Base-by-base conservation (phyloP, 768 basidiomycete species). In the Serendipita indica region DNA sequence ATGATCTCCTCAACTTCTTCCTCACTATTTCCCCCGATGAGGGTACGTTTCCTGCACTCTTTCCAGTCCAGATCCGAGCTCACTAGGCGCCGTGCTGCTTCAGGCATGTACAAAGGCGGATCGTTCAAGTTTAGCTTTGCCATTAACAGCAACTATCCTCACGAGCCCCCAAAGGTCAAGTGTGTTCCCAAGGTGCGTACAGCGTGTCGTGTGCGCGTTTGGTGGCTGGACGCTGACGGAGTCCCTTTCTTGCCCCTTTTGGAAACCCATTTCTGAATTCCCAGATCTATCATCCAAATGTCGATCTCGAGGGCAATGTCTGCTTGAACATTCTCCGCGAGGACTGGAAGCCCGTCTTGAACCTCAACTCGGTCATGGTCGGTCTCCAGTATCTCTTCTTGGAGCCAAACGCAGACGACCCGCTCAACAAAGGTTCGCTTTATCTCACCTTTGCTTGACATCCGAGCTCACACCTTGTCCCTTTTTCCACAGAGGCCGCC, bases 301-400 rank as follows among this genome's bases (percentile, higher is more conserved):
- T 99, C 57, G 96, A 99, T 70, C 79, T 96, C 34, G 91, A 97
- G 68, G 96, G 96, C 43, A 98, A 98, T 65, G 94, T 99, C 45
- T 99, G 96, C 75, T 71, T 99, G 65, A 98, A 98, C 72, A 97
- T 98, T 69, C 79, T 98, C 60, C 82, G 96, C 69, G 96, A 99
- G 75, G 96, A 99, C 73, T 99, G 96, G 96, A 99, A 99, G 68
- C 96, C 96, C 3, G 96, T 99, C 2, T 75, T 99, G 41, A 98
- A 97, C 71, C 77, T 99, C 57, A 97, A 92, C 69, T 89, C 93
- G 30, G 90, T 99, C 63, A 94, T 98, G 90, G 89, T 98, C 61
- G 96, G 96, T 33, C 72, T 99, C 59, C 96, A 99, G 70, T 99
- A 97, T 68, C 79, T 99, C 57, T 99, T 99, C 78, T 76, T 99